Conservation (phyloP, 495 filamentous ascomycete genomes). For the Neurospora pannonica region DNA sequence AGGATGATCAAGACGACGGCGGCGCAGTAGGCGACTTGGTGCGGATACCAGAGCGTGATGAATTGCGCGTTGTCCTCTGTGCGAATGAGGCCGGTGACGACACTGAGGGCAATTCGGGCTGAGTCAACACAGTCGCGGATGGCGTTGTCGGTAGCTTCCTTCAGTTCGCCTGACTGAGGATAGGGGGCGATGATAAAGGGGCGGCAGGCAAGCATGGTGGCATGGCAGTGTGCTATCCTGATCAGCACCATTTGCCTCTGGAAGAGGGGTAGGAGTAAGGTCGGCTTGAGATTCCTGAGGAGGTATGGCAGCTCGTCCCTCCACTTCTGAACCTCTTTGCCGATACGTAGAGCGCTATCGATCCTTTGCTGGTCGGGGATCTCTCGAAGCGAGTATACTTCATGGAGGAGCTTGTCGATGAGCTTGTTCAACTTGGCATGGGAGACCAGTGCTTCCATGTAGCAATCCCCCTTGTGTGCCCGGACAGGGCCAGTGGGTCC, state of each 20-base stretch:
- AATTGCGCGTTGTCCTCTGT: constrained; percentile 11
- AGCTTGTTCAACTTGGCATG: constrained; percentile 26
- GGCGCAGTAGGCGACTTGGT: constrained; percentile 13
- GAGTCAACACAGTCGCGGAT: constrained; percentile 37
- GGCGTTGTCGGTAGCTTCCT: constrained; percentile 22
- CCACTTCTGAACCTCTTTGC: constrained; percentile 26
- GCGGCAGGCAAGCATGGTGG: constrained; percentile 47
- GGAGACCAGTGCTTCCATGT: constrained; percentile 40
- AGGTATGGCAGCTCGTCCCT: constrained; percentile 33
- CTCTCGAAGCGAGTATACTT: constrained; percentile 40
- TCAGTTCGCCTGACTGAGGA: constrained; percentile 5
- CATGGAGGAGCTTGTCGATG: constrained; percentile 33
- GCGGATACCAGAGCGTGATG: constrained; percentile 10
- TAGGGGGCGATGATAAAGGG: constrained; percentile 34
- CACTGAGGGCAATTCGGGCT: constrained; percentile 28
- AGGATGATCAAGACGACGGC: constrained; percentile 5
- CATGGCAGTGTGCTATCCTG: constrained; percentile 42
- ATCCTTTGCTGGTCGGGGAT: constrained; percentile 30
- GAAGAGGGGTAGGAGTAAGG: constrained; percentile 39
- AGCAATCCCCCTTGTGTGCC: constrained; percentile 19
- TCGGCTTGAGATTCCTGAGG: constrained; percentile 33
- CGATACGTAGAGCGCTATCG: constrained; percentile 25
- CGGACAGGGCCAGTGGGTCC: constrained; percentile 21
- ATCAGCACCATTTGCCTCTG: constrained; percentile 47
- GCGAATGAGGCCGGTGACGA: constrained; percentile 9